Conservation (phyloP, 352 stramenopile species). For the Globisporangium takayamanum region DNA sequence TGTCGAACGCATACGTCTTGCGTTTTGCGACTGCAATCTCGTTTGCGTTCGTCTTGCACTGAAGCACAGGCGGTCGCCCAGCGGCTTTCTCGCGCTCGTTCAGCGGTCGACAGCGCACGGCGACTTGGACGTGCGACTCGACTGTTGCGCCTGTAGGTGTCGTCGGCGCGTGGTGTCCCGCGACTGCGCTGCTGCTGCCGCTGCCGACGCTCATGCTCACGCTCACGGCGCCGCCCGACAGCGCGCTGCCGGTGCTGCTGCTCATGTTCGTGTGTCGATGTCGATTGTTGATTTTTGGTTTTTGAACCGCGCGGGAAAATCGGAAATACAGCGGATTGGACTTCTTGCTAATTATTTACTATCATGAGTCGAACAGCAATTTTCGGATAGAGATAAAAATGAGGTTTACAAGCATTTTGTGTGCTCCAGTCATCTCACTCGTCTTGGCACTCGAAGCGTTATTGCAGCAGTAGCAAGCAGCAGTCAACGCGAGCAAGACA, state of each 20-base stretch:
- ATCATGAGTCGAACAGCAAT: too few relatives aligned
- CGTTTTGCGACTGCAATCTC: conserved; percentile 83
- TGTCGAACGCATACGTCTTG: conserved; percentile 90
- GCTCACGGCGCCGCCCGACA: conserved; percentile 2
- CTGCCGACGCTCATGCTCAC: conserved; percentile 4
- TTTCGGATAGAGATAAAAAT: too few relatives aligned
- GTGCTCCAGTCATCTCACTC: too few relatives aligned
- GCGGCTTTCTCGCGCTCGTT: conserved; percentile 84
- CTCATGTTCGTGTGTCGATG: conserved; percentile 1
- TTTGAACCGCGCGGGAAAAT: background rate
- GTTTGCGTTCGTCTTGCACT: conserved; percentile 82
- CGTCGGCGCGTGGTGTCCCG: background rate
- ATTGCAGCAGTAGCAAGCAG: too few relatives aligned
- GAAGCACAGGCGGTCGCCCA: conserved; percentile 70
- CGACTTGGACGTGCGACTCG: conserved; percentile 76
- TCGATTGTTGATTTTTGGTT: background rate
- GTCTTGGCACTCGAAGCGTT: too few relatives aligned
- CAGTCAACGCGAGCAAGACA: too few relatives aligned
- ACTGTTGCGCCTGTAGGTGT: background rate
- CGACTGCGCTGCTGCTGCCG: background rate
- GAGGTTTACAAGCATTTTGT: too few relatives aligned
- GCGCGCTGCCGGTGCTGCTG: conserved; percentile 1
- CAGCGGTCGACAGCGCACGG: conserved; percentile 85
- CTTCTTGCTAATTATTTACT: too few relatives aligned
- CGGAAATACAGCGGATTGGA: too few relatives aligned